A percentile compares a stretch with the other conserved stretches of the same genome.
These are phyloP conservation scores for Xylaria bambusicola DNA, from an alignment of 495 filamentous ascomycete genomes.

Conservation along the genomic window DNA sequence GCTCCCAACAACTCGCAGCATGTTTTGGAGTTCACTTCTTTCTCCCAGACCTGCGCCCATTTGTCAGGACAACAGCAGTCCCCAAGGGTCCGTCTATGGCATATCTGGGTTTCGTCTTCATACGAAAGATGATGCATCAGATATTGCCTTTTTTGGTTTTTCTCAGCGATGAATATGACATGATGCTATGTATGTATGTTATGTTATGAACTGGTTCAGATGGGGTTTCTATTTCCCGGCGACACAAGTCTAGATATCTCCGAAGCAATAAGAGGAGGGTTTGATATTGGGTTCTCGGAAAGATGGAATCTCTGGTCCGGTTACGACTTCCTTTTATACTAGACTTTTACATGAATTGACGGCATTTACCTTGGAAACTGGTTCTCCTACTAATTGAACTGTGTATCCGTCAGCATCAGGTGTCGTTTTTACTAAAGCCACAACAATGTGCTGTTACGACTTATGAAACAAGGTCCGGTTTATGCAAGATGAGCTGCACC, in stretches of 20 bases:
- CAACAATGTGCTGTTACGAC: too few species aligned
- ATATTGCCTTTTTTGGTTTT: too few species aligned
- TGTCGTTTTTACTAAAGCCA: too few species aligned
- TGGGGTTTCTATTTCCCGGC: not conserved
- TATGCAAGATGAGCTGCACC: constrained; percentile 24
- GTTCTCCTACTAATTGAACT: too few species aligned
- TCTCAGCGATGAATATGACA: not conserved
- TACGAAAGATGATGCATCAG: too few species aligned
- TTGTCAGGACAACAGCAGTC: not conserved
- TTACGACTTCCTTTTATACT: not conserved
- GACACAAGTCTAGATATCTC: not conserved
- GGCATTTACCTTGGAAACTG: not conserved
- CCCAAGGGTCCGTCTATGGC: not conserved
- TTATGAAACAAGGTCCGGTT: constrained; percentile 31
- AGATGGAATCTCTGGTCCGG: not conserved
- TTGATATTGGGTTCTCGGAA: not conserved
- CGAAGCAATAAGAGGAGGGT: not conserved
- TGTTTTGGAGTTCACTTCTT: not conserved
- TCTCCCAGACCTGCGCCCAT: not conserved
- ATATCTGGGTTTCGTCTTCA: not conserved
- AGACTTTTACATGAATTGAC: constrained; percentile 1
- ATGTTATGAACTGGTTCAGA: constrained; percentile 1
- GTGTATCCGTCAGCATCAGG: too few species aligned
- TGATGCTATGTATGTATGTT: constrained; percentile 9
- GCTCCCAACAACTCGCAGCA: not conserved